Conservation (phyloP, 2,329 filamentous ascomycete species). For the Chaetomiaceae sp. region DNA sequence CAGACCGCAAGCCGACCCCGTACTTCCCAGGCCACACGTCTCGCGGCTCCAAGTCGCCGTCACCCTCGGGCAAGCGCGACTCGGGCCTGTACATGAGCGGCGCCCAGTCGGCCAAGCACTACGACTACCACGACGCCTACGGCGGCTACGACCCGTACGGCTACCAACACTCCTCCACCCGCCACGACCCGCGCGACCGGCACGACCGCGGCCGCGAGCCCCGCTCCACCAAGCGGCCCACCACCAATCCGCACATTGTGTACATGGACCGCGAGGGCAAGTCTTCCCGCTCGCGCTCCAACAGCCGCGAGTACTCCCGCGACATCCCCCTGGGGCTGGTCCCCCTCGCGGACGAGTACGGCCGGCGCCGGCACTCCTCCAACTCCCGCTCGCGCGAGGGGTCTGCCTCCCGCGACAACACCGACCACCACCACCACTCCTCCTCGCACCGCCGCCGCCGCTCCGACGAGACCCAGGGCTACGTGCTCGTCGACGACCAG, state of each 20-base stretch:
- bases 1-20: slow-evolving; percentile 19
- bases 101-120: slow-evolving; percentile 10
- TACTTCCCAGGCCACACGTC: slow-evolving; percentile 18
- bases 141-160: slow-evolving; percentile 11
- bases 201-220: slow-evolving; percentile 12
- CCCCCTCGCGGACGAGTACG: slow-evolving; percentile 16
- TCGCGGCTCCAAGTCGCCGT: slow-evolving; percentile 23
- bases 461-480: slow-evolving; percentile 8
- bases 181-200: slow-evolving; percentile 13
- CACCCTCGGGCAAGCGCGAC: slow-evolving; percentile 19
- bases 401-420: background rate
- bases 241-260: slow-evolving; percentile 23
- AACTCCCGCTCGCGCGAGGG: slow-evolving; percentile 5
- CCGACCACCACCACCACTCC: background rate
- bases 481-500: slow-evolving; percentile 6
- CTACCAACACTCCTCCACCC: slow-evolving; percentile 14
- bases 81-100: slow-evolving; percentile 26
- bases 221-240: slow-evolving; percentile 24
- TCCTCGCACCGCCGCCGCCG: background rate
- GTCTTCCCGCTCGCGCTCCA: slow-evolving; percentile 11
- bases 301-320: slow-evolving; percentile 15
- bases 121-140: slow-evolving; percentile 14
- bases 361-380: slow-evolving; percentile 9
- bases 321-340: slow-evolving; percentile 18
- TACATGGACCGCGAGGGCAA: slow-evolving; percentile 19